phyloP scores from a whole-genome alignment of 2,329 filamentous ascomycete species.

The Apiospora koreana region DNA sequence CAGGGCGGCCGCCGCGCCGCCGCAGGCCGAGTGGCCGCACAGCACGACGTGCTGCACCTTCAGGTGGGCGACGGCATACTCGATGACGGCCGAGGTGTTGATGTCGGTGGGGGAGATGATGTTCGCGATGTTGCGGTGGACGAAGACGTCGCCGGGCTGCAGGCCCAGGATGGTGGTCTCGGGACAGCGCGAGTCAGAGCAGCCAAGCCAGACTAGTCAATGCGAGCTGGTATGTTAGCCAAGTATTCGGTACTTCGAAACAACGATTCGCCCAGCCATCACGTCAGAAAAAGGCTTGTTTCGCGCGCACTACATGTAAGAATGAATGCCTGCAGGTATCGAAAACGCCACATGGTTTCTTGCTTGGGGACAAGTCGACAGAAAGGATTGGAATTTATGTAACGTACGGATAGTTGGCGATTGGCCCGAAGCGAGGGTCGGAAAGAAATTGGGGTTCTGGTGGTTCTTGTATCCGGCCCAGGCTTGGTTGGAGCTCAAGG shows the following conservation, averaged over 20 bases:
- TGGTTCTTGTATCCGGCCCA: constrained; percentile 68
- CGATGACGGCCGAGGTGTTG: constrained; percentile 73
- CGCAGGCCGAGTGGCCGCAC: constrained; percentile 69
- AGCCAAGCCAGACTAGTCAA: constrained; percentile 76
- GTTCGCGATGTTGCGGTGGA: constrained; percentile 90
- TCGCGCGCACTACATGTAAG: not conserved
- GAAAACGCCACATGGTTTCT: not conserved
- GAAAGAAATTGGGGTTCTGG: constrained; percentile 71
- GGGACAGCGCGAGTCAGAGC: constrained; percentile 81
- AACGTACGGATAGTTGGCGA: constrained; percentile 59
- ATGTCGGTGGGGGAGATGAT: constrained; percentile 75
- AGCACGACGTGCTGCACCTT: constrained; percentile 72
- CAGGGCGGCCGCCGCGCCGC: constrained; percentile 64
- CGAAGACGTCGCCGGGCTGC: constrained; percentile 82
- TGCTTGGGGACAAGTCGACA: not conserved
- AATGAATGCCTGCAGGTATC: not conserved
- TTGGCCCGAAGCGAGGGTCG: constrained; percentile 67
- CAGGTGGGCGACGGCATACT: constrained; percentile 74
- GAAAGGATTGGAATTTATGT: not conserved
- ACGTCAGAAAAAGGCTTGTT: not conserved
- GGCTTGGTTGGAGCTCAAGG: constrained; percentile 67
- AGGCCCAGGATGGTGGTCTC: constrained; percentile 80
- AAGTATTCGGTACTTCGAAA: not conserved
- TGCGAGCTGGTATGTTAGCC: constrained; percentile 15
- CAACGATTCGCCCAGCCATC: not conserved